A percentile compares a stretch with the other conserved stretches of the same genome.
Evolutionary conservation across 768 basidiomycete genomes (phyloP).

Genomic region (Myochromella boudieri): DNA sequence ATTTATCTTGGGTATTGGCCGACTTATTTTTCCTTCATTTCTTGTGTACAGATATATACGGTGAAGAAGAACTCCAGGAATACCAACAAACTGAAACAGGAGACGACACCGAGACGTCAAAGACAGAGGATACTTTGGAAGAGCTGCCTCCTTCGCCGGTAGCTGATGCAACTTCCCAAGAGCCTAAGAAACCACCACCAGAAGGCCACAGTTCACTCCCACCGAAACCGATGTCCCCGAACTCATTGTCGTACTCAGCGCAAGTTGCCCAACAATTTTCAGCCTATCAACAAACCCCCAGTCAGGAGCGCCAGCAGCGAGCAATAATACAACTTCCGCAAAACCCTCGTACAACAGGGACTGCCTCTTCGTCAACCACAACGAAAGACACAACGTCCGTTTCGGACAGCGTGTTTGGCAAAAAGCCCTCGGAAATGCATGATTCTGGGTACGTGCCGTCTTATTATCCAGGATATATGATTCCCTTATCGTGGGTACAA

Average conservation of each 20-base stretch:
- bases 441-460: slow-evolving; percentile 73
- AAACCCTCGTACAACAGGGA: slow-evolving; percentile 24
- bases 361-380: slow-evolving; percentile 17
- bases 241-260: slow-evolving; percentile 55
- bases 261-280: slow-evolving; percentile 69
- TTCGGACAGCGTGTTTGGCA: slow-evolving; percentile 45
- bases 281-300: slow-evolving; percentile 62
- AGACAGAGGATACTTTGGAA: slow-evolving; percentile 20
- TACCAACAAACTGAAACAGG: slow-evolving; percentile 25
- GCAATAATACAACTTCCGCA: slow-evolving; percentile 23
- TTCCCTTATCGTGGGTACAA: slow-evolving; percentile 3
- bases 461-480: slow-evolving; percentile 6
- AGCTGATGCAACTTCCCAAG: slow-evolving; percentile 3
- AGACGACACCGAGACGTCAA: slow-evolving; percentile 27
- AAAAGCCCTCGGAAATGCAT: slow-evolving; percentile 74
- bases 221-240: slow-evolving; percentile 25
- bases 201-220: slow-evolving; percentile 24
- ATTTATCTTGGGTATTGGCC: slow-evolving; percentile 19
- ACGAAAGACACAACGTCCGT: slow-evolving; percentile 34
- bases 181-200: slow-evolving; percentile 16
- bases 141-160: slow-evolving; percentile 12
- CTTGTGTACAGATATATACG: slow-evolving; percentile 50
- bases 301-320: slow-evolving; percentile 59
- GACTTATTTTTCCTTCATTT: slow-evolving; percentile 23
- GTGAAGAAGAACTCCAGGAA: slow-evolving; percentile 46